phyloP scores from a whole-genome alignment of 2,329 filamentous ascomycete species.

The Aspergillus jensenii region DNA sequence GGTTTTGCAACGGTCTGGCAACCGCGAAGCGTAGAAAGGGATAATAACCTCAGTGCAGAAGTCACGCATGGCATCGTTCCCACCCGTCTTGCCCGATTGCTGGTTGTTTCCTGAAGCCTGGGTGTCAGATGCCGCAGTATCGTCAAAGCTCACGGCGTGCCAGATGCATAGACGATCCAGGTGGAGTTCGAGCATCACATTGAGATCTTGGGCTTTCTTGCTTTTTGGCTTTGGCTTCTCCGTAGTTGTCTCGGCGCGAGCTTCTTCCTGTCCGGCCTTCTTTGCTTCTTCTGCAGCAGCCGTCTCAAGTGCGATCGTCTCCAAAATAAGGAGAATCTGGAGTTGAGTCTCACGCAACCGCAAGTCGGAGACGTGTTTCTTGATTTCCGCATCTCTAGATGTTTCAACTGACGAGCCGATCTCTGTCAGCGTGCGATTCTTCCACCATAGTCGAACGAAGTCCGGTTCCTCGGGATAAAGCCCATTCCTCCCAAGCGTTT shows the following conservation, averaged over 20 bases:
- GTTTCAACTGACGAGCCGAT: slow-evolving; percentile 25
- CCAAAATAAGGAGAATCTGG: slow-evolving; percentile 51
- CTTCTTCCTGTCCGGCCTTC: slow-evolving; percentile 17
- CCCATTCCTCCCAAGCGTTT: slow-evolving; percentile 45
- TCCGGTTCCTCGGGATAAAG: slow-evolving; percentile 47
- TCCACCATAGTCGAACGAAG: slow-evolving; percentile 49
- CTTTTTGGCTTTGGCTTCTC: slow-evolving; percentile 25
- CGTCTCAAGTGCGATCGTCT: slow-evolving; percentile 46
- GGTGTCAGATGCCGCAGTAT: slow-evolving; percentile 28
- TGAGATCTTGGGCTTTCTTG: slow-evolving; percentile 45
- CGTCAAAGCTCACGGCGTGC: slow-evolving; percentile 48
- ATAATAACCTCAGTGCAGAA: slow-evolving; percentile 53
- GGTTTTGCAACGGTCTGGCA: slow-evolving; percentile 48
- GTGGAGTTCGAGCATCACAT: slow-evolving; percentile 46
- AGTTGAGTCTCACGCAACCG: slow-evolving; percentile 50
- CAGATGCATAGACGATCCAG: slow-evolving; percentile 52
- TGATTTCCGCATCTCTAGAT: slow-evolving; percentile 38
- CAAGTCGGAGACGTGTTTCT: slow-evolving; percentile 43
- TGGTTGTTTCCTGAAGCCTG: slow-evolving; percentile 29
- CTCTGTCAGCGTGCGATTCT: slow-evolving; percentile 32
- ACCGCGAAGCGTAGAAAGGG: slow-evolving; percentile 49
- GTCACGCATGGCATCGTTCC: slow-evolving; percentile 47
- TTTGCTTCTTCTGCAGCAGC: slow-evolving; percentile 19
- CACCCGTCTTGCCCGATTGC: slow-evolving; percentile 34
- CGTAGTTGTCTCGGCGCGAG: slow-evolving; percentile 8